Evolutionary conservation across 2,329 filamentous ascomycete species (phyloP).

Genomic region (Nemania serpens): DNA sequence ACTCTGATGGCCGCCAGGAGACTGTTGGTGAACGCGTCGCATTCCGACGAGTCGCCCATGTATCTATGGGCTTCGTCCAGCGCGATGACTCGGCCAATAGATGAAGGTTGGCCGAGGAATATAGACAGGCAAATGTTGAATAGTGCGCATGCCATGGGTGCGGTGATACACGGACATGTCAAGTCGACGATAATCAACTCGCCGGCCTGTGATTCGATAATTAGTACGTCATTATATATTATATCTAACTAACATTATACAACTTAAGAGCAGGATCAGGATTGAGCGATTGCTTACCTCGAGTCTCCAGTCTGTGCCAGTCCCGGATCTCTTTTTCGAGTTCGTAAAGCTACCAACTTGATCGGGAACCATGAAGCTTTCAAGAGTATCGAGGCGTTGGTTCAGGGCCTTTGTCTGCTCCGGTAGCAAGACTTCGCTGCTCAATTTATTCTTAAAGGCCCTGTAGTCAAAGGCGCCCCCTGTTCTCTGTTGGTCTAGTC

Average conservation of each 20-base stretch:
- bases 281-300: too few relatives aligned
- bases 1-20: conserved; percentile 68
- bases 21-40: conserved; percentile 62
- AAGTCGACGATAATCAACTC: conserved; percentile 71
- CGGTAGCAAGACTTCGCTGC: conserved; percentile 46
- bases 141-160: conserved; percentile 68
- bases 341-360: conserved; percentile 29
- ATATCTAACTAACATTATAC: too few relatives aligned
- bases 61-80: conserved; percentile 83
- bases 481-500: conserved; percentile 48
- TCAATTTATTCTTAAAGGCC: conserved; percentile 49
- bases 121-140: conserved; percentile 74
- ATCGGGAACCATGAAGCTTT: conserved; percentile 61
- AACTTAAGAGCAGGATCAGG: neutral
- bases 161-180: conserved; percentile 71
- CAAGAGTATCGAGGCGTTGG: conserved; percentile 64
- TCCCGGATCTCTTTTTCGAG: neutral
- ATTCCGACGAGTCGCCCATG: conserved; percentile 62
- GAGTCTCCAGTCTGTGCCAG: conserved; percentile 38
- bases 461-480: conserved; percentile 53
- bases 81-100: conserved; percentile 64
- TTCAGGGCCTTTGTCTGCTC: conserved; percentile 60
- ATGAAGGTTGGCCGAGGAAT: conserved; percentile 61
- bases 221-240: too few relatives aligned
- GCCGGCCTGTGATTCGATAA: conserved; percentile 53